These are phyloP conservation scores for Avicennia marina DNA, from an alignment of 257 asterid genomes.

Conservation along the genomic window DNA sequence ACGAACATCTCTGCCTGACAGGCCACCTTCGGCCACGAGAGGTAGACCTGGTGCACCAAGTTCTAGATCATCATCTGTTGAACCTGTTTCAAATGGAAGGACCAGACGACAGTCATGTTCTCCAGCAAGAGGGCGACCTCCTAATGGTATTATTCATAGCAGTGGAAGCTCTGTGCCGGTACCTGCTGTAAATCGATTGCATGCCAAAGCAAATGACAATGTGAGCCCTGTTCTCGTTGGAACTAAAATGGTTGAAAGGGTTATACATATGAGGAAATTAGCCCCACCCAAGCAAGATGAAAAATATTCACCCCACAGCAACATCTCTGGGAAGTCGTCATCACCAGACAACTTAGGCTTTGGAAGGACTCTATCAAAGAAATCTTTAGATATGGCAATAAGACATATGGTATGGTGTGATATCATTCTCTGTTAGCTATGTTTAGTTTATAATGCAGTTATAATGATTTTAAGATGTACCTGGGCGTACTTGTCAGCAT, in stretches of 20 bases:
- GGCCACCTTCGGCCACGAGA: constrained; percentile 89
- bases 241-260: constrained; percentile 96
- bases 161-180: constrained; percentile 97
- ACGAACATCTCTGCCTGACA: constrained; percentile 76
- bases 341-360: constrained; percentile 98
- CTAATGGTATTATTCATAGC: constrained; percentile 67
- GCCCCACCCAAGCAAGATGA: constrained; percentile 88
- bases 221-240: constrained; percentile 83
- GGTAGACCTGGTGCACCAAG: constrained; percentile 95
- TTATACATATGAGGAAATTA: constrained; percentile 89
- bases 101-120: constrained; percentile 90
- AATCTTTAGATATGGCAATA: constrained; percentile 97
- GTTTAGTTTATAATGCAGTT: not conserved
- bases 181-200: constrained; percentile 49
- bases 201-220: constrained; percentile 92
- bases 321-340: constrained; percentile 79
- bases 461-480: not conserved
- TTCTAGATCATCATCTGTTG: constrained; percentile 82
- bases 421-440: not conserved
- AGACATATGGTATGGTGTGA: constrained; percentile 80
- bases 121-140: constrained; percentile 94
- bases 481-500: not conserved
- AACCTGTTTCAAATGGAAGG: constrained; percentile 80
- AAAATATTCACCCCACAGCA: constrained; percentile 81
- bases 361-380: constrained; percentile 94